Evolutionary conservation across 257 asterid genomes (phyloP), one percentile per base, ranked within the genome.

Genomic region (Misopates orontium): DNA sequence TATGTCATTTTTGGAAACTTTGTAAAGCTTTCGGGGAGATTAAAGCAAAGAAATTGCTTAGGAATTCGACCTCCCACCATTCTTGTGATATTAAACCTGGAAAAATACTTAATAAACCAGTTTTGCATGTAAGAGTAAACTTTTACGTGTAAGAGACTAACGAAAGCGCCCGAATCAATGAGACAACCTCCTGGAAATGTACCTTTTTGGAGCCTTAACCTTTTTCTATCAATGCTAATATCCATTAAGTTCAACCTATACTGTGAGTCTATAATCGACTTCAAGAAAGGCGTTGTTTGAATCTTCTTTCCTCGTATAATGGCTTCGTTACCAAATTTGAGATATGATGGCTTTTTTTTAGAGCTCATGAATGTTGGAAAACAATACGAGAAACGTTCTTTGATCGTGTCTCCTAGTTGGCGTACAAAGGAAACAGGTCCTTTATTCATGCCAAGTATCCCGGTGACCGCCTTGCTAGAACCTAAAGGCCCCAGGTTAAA

Each of bases 371-470:
- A 1, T 17, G 4, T 17, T 5, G 70, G 51, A 0, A 76, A 70
- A 50, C 80, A 76, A 24, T 76, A 76, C 8, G 71, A 71, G 62
- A 76, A 76, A 12, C 68, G 76, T 9, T 14, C 45, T 51, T 66
- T 61, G 52, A 75, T 66, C 5, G 4, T 51, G 48, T 15, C 42
- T 42, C 74, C 71, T 0, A 76, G 71, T 68, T 71, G 80, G 17
- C 77, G 70, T 14, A 58, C 67, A 9, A 75, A 71, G 24, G 80
- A 75, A 12, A 48, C 49, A 0, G 74, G 67, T 44, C 49, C 12
- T 24, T 22, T 66, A 24, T 57, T 57, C 71, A 76, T 18, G 5
- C 80, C 80, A 1, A 76, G 23, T 15, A 71, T 56, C 1, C 80
- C 77, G 3, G 47, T 47, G 8, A 71, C 40, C 3, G 12, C 31